A percentile compares a stretch with the other conserved stretches of the same genome.
Conservation (phyloP, 768 basidiomycete genomes). For the Mycena amicta region DNA sequence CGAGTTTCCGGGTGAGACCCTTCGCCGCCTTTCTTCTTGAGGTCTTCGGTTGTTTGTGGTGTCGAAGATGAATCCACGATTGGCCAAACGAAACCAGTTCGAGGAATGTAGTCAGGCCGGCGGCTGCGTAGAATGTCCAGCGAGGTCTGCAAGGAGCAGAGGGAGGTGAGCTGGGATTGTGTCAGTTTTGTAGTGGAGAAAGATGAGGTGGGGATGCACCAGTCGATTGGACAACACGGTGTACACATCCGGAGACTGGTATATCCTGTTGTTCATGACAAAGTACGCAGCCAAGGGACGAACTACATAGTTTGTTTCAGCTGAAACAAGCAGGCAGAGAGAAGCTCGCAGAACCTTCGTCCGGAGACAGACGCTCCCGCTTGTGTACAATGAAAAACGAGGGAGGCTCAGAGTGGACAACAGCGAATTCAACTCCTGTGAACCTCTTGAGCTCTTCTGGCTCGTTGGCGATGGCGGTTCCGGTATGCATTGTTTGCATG, state of each 20-base stretch:
- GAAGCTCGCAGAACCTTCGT: constrained; percentile 68
- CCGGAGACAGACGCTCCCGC: constrained; percentile 79
- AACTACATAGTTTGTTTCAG: constrained; percentile 44
- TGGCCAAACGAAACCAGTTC: constrained; percentile 85
- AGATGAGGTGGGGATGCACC: constrained; percentile 41
- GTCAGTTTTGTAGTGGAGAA: neutral
- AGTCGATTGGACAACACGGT: constrained; percentile 82
- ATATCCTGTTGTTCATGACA: constrained; percentile 86
- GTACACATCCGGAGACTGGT: constrained; percentile 85
- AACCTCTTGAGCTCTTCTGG: constrained; percentile 90
- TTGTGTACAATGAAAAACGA: constrained; percentile 89
- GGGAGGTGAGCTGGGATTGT: constrained; percentile 58
- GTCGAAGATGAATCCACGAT: constrained; percentile 66
- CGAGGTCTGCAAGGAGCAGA: constrained; percentile 74
- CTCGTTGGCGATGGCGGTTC: constrained; percentile 75
- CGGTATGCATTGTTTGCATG: constrained; percentile 92
- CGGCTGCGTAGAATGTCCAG: constrained; percentile 72
- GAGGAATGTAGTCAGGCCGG: constrained; percentile 81
- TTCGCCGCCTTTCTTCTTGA: constrained; percentile 42
- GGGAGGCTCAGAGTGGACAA: constrained; percentile 80
- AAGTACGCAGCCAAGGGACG: constrained; percentile 82
- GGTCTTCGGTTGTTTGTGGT: no score
- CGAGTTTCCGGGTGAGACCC: constrained; percentile 24
- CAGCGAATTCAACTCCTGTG: constrained; percentile 83
- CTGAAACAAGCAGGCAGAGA: constrained; percentile 9